phyloP scores from a whole-genome alignment of 495 filamentous ascomycete species.

The Neurospora sp. region DNA sequence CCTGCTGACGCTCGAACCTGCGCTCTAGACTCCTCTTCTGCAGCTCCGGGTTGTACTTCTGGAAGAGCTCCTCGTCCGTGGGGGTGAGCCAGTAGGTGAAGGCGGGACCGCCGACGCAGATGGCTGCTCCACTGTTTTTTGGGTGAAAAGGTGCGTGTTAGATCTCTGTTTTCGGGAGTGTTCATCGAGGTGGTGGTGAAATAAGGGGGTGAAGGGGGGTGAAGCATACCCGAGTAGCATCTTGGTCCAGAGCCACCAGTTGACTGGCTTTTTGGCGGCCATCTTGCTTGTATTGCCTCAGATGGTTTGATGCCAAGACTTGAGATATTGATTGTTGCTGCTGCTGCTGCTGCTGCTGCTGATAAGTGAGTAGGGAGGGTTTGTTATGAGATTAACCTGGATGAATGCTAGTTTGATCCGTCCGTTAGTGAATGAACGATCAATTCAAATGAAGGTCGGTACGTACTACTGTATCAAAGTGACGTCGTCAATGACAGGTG shows the following conservation, averaged over 20 bases:
- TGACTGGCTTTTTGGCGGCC: conserved; percentile 21
- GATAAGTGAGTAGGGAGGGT: background rate
- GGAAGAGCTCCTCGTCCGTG: conserved; percentile 82
- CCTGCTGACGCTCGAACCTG: conserved; percentile 61
- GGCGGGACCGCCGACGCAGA: conserved; percentile 76
- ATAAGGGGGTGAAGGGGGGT: background rate
- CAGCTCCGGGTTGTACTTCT: conserved; percentile 88
- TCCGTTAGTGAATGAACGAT: background rate
- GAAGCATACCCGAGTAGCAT: conserved; percentile 20
- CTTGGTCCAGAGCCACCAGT: conserved; percentile 31
- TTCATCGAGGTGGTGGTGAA: background rate
- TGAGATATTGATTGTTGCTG: background rate
- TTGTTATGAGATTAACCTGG: background rate
- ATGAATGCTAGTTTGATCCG: background rate
- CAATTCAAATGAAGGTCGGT: background rate
- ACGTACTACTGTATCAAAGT: background rate
- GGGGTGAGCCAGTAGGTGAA: conserved; percentile 73
- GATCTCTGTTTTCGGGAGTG: background rate
- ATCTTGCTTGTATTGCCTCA: conserved; percentile 2
- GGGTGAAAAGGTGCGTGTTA: background rate
- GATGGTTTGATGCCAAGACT: background rate
- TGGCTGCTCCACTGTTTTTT: conserved; percentile 47
- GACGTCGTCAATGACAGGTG: background rate
- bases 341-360: background rate
- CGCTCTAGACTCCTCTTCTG: conserved; percentile 72